Conservation (phyloP, 148 eudicot species). For the Fagopyrum homotropicum region DNA sequence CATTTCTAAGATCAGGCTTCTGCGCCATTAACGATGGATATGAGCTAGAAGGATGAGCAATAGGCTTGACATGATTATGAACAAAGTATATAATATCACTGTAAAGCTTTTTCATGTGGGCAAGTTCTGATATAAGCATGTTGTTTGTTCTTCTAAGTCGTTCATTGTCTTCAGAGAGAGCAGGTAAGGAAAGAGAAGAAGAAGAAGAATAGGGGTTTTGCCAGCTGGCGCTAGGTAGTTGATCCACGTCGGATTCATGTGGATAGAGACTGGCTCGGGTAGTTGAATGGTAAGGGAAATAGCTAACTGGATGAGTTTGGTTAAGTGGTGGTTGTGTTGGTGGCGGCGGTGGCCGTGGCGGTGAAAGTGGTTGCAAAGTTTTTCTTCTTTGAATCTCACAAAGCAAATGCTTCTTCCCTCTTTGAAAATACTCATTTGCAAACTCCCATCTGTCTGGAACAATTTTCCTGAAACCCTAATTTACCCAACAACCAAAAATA, state of each 20-base stretch:
- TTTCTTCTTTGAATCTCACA: slow-evolving; percentile 92
- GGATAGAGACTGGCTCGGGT: slow-evolving; percentile 49
- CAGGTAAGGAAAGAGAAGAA: slow-evolving; percentile 11
- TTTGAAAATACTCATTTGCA: slow-evolving; percentile 80
- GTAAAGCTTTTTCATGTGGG: slow-evolving; percentile 80
- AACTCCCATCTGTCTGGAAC: slow-evolving; percentile 89
- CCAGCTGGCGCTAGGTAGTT: background rate
- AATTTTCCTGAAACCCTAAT: slow-evolving; percentile 86
- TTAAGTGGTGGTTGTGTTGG: no score
- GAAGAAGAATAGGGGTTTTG: background rate
- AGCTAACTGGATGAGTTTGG: slow-evolving; percentile 14
- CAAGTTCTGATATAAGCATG: slow-evolving; percentile 64
- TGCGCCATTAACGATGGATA: background rate
- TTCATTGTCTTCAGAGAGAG: slow-evolving; percentile 66
- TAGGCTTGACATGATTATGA: slow-evolving; percentile 83
- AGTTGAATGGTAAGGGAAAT: slow-evolving; percentile 22
- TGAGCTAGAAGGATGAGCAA: slow-evolving; percentile 24
- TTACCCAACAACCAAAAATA: background rate
- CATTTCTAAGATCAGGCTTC: background rate
- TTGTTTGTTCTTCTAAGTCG: slow-evolving; percentile 60
- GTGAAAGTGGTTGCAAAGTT: slow-evolving; percentile 51
- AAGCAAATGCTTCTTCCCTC: slow-evolving; percentile 71
- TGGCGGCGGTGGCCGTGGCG: slow-evolving; percentile 19
- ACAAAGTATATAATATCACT: slow-evolving; percentile 81
- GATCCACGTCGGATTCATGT: slow-evolving; percentile 45